Conservation (phyloP, 371 early-diverging fungal species). For the Dipsacomyces acuminosporus region DNA sequence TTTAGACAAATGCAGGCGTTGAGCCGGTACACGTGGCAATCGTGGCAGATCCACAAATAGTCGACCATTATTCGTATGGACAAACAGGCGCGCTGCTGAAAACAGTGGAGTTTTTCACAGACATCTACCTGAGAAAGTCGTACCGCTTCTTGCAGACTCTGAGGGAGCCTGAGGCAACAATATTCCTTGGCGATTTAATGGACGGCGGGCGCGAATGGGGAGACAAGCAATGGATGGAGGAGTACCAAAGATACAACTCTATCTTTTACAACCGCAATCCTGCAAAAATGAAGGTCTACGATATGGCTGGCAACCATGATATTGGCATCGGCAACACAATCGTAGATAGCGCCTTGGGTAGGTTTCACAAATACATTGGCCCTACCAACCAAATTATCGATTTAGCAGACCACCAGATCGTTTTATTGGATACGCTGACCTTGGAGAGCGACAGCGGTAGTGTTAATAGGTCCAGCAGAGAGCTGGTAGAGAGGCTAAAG, state of each 20-base stretch:
- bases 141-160: conserved; percentile 55
- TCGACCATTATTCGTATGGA: conserved; percentile 79
- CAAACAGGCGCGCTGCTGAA: conserved; percentile 51
- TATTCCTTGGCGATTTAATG: conserved; percentile 83
- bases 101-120: conserved; percentile 72
- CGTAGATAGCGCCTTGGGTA: conserved; percentile 46
- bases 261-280: conserved; percentile 44
- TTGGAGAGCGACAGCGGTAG: conserved; percentile 53
- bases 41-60: conserved; percentile 90
- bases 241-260: conserved; percentile 46
- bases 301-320: conserved; percentile 89
- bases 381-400: conserved; percentile 58
- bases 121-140: conserved; percentile 76
- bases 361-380: conserved; percentile 63
- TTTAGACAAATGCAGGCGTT: neutral
- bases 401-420: conserved; percentile 59
- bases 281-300: conserved; percentile 18
- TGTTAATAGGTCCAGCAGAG: conserved; percentile 19
- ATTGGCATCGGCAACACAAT: conserved; percentile 80
- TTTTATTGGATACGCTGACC: conserved; percentile 74
- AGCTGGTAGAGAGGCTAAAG: conserved; percentile 32
- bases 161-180: conserved; percentile 57
- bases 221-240: conserved; percentile 49
- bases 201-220: conserved; percentile 85
- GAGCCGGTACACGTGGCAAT: conserved; percentile 46